Evolutionary conservation across 2,329 filamentous ascomycete genomes (phyloP), one percentile per base, ranked within the genome.

Genomic region (Arthrobotrys conoides): DNA sequence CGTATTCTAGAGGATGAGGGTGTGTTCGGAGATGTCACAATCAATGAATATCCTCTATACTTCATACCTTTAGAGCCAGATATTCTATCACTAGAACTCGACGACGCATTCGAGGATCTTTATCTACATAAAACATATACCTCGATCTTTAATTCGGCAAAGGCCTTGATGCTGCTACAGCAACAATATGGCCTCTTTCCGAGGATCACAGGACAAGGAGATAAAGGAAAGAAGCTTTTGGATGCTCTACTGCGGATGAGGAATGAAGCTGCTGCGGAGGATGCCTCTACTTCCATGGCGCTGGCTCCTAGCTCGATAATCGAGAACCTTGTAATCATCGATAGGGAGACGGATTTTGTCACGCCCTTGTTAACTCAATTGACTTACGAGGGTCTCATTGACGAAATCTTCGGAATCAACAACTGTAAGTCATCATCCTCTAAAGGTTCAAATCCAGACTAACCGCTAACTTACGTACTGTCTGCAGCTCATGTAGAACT

Each of bases 301-400:
- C 87, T 97, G 27, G 91, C 93, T 10, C 95, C 96, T 12, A 98
- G 96, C 84, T 92, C 92, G 10, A 91, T 91, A 5, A 92, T 94
- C 59, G 96, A 99, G 84, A 97, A 92, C 83, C 87, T 97, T 76
- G 94, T 99, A 82, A 92, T 99, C 78, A 94, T 99, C 70, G 96
- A 99, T 84, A 92, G 96, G 63, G 94, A 97, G 83, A 92, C 97
- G 70, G 96, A 99, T 84, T 94, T 96, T 82, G 93, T 95, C 16
- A 97, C 96, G 0, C 91, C 92, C 0, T 88, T 99, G 16, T 90
- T 99, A 68, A 98, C 95, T 0, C 96, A 99, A 84, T 87, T 99
- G 79, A 99, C 96, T 0, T 99, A 99, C 83, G 95, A 99, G 85
- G 96, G 96, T 2, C 87, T 99, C 27, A 91, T 99, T 68, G 96